Evolutionary conservation across 1,284 basidiomycete genomes (phyloP), one percentile per base, ranked within the genome.

Genomic region (Polyporus tsugae): DNA sequence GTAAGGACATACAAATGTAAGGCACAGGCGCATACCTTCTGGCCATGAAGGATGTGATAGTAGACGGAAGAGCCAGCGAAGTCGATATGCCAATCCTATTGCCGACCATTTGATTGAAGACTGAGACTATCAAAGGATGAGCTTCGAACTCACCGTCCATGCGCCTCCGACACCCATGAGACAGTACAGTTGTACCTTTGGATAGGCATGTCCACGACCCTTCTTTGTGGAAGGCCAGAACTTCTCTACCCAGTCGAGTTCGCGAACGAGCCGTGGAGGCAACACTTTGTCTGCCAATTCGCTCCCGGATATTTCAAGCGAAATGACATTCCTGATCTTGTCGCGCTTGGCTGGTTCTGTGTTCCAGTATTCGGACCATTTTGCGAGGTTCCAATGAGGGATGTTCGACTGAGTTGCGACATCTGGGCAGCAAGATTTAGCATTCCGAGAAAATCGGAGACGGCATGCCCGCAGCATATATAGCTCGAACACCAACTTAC

Each of bases 241-340:
- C 73, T 93, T 95, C 77, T 98, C 95, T 11, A 98, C 97, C 97
- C 97, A 99, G 76, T 98, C 97, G 70, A 98, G 80, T 68, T 98
- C 95, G 69, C 93, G 87, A 25, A 97, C 96, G 29, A 97, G 79
- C 67, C 87, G 87, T 0, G 97, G 97, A 7, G 96, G 95, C 7
- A 91, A 81, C 33, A 99, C 91, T 75, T 87, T 85, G 71, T 93
- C 87, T 33, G 78, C 80, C 0, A 82, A 73, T 44, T 78, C 72
- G 2, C 80, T 80, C 6, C 79, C 80, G 15, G 80, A 81, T 53
- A 82, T 79, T 64, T 82, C 80, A 46, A 82, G 74, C 13, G 80
- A 82, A 33, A 82, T 82, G 36, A 82, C 79, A 67, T 82, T 82
- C 22, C 79, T 77, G 38, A 98, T 90, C 79, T 96, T 97, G 75